These are phyloP conservation scores for Hanseniaspora clermontiae DNA, from an alignment of 805 yeast species.

Conservation along the genomic window DNA sequence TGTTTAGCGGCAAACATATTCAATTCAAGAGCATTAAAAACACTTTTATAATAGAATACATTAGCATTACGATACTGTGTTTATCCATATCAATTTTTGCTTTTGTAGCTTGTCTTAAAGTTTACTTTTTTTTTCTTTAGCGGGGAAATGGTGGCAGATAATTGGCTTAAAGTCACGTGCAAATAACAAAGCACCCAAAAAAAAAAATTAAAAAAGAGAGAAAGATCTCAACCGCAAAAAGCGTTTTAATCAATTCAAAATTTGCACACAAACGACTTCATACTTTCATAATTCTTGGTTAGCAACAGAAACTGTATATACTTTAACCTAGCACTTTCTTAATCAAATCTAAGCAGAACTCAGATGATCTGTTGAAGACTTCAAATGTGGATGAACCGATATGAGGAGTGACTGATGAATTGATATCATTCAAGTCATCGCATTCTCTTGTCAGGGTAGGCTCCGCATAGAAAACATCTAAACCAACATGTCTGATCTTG, in stretches of 20 bases:
- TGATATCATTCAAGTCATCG: constrained; percentile 19
- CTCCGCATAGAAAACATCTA: constrained; percentile 49
- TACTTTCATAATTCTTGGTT: background rate
- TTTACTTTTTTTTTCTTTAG: no score
- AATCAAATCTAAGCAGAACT: constrained; percentile 28
- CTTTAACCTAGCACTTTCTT: background rate
- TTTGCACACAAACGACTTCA: background rate
- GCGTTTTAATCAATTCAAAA: background rate
- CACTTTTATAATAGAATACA: no score
- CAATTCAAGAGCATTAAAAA: no score
- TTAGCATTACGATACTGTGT: no score
- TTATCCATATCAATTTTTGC: no score
- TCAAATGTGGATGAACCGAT: constrained; percentile 45
- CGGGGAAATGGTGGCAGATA: background rate
- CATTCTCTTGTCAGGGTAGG: constrained; percentile 26
- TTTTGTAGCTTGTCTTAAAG: no score
- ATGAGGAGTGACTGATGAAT: constrained; percentile 43
- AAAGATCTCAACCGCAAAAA: no score
- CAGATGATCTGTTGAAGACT: constrained; percentile 34
- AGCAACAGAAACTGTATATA: no score
- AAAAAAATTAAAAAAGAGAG: no score
- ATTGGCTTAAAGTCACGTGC: constrained; percentile 18
- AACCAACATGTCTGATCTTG: constrained; percentile 40
- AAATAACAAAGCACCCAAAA: no score
- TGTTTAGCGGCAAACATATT: no score